A percentile compares a stretch with the other conserved stretches of the same genome.
Evolutionary conservation across 2,329 filamentous ascomycete genomes (phyloP).

Genomic region (Nigrograna mackinnonii): DNA sequence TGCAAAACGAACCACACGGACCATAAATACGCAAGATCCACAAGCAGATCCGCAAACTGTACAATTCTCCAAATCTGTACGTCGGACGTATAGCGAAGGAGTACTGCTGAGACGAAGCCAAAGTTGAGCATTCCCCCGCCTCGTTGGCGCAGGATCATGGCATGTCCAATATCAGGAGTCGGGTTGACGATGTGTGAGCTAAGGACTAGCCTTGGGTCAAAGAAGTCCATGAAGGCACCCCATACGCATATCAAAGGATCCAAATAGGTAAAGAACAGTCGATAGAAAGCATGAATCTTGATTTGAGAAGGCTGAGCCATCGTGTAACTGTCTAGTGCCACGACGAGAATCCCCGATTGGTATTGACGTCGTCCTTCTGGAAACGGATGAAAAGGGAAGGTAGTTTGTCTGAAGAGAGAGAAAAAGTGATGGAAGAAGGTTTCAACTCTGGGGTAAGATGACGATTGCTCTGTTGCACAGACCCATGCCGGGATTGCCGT

Average conservation of each 20-base stretch:
- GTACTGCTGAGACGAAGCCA: conserved; percentile 26
- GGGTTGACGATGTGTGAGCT: conserved; percentile 20
- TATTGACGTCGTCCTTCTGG: too few relatives aligned
- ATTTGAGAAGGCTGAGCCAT: background rate
- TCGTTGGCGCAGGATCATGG: conserved; percentile 29
- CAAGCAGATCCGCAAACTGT: conserved; percentile 19
- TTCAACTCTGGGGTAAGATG: too few relatives aligned
- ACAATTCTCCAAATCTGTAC: conserved; percentile 25
- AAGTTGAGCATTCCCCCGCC: conserved; percentile 30
- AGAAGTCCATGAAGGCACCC: conserved; percentile 32
- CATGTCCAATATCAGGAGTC: conserved; percentile 20
- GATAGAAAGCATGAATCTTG: conserved; percentile 18
- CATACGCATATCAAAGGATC: conserved; percentile 28
- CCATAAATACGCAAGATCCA: conserved; percentile 25
- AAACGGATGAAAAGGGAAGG: too few relatives aligned
- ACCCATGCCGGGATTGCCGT: too few relatives aligned
- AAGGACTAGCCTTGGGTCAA: conserved; percentile 20
- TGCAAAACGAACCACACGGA: conserved; percentile 16
- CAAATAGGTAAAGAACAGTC: conserved; percentile 28
- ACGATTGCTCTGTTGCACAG: too few relatives aligned
- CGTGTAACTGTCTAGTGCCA: too few relatives aligned
- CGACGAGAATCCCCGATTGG: too few relatives aligned
- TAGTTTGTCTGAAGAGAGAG: too few relatives aligned
- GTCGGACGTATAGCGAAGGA: conserved; percentile 27
- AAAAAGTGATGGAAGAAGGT: too few relatives aligned